These are phyloP conservation scores for Endogone sp. DNA, from an alignment of 192 early-diverging fungal species.

Conservation along the genomic window DNA sequence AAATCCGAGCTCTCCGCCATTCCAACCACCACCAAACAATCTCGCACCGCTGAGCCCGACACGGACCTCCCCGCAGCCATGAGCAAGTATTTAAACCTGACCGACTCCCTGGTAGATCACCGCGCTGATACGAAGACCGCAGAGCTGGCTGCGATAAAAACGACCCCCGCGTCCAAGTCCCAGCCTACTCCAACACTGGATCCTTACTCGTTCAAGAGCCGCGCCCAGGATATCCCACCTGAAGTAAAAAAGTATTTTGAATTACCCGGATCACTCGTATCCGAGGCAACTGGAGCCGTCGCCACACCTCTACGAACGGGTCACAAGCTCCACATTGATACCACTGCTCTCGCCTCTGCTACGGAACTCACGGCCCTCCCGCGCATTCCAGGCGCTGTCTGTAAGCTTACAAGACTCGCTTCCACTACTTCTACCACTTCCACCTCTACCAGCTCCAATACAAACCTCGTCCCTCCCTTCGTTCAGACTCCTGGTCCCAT, in stretches of 20 bases:
- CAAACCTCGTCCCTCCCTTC: slow-evolving; percentile 30
- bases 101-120: neutral
- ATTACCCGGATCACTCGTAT: slow-evolving; percentile 16
- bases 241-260: slow-evolving; percentile 15
- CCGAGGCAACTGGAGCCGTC: neutral
- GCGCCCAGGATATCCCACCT: slow-evolving; percentile 7
- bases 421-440: neutral
- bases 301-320: slow-evolving; percentile 10
- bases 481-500: slow-evolving; percentile 40
- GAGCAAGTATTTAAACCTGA: neutral
- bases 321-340: slow-evolving; percentile 35
- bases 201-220: slow-evolving; percentile 10
- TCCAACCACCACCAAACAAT: slow-evolving; percentile 10
- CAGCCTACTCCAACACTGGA: neutral
- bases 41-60: neutral
- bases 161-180: neutral
- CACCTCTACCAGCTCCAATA: neutral
- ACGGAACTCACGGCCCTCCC: slow-evolving; percentile 56
- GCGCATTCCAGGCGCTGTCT: slow-evolving; percentile 39
- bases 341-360: slow-evolving; percentile 38
- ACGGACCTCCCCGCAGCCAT: neutral
- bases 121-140: neutral
- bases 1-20: slow-evolving; percentile 15
- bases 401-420: slow-evolving; percentile 32
- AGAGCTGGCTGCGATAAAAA: too few species aligned